Base-by-base conservation (phyloP, 2,329 filamentous ascomycete genomes). In the Chaetomium globosum region DNA sequence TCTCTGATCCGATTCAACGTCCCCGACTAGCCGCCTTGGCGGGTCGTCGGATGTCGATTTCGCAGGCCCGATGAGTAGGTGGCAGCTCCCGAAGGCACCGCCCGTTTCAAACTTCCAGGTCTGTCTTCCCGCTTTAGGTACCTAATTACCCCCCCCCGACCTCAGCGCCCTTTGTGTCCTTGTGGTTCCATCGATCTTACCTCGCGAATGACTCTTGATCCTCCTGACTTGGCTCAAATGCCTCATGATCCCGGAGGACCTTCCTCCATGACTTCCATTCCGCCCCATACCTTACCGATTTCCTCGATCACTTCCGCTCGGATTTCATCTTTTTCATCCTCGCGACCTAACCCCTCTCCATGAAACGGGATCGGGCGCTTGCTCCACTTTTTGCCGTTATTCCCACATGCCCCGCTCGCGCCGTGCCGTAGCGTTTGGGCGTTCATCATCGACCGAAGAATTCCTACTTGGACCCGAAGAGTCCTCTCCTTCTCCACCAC, bases 191-290 rank as follows among this genome's bases (percentile, higher is more conserved):
- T 36, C 33, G 33, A 36, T 36, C 9, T 36, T 36, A 36, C 33
- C 33, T 36, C 9, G 12, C 36, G 1, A 8, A 51, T 51, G 48
- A 51, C 48, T 51, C 48, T 51, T 51, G 48, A 21, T 21, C 48
- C 48, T 51, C 48, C 48, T 51, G 48, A 51, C 48, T 51, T 51
- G 48, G 48, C 48, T 51, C 48, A 51, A 51, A 26, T 51, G 48
- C 48, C 48, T 51, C 48, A 51, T 51, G 48, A 51, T 51, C 36
- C 48, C 48, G 48, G 48, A 51, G 26, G 48, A 21, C 26, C 48
- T 21, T 21, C 26, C 21, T 21, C n/a, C 26, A 21, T 51, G 26
- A 26, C 48, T 51, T 51, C 36, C 48, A 51, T 21, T 51, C 48
- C 48, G 48, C 48, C 48, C 48, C n/a, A 51, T 51, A 51, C 48